Evolutionary conservation across 23 red algal genomes (phyloP).

Genomic region (Gracilaria domingensis): DNA sequence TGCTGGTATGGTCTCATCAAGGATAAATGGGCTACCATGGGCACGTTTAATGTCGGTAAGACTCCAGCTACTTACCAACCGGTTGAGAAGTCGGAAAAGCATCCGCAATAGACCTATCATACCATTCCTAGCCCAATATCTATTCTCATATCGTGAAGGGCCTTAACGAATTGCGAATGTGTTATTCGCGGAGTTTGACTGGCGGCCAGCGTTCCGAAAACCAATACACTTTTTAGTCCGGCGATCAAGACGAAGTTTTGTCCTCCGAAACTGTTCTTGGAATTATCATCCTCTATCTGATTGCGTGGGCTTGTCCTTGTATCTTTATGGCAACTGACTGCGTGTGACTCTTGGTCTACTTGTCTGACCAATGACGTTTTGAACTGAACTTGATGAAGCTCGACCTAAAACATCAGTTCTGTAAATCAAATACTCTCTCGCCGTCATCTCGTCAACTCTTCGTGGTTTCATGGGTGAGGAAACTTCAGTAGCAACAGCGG

Average conservation of each 20-base stretch:
- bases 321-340: not conserved
- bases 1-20: slow-evolving; percentile 87
- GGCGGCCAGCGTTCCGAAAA: not conserved
- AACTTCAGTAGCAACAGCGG: too few relatives aligned
- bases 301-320: not conserved
- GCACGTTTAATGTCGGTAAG: slow-evolving; percentile 71
- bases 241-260: not conserved
- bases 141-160: not conserved
- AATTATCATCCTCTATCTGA: not conserved
- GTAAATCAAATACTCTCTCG: not conserved
- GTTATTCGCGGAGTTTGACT: not conserved
- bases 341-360: not conserved
- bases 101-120: not conserved
- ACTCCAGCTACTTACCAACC: slow-evolving; percentile 26
- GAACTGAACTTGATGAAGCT: not conserved
- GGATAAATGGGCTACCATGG: slow-evolving; percentile 87
- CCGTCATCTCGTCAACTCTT: not conserved
- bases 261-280: not conserved
- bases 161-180: not conserved
- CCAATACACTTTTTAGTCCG: not conserved
- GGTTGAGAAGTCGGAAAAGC: slow-evolving; percentile 57
- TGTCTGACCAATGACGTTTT: not conserved
- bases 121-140: not conserved
- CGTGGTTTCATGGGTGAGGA: not conserved
- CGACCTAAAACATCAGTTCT: not conserved